phyloP scores from a whole-genome alignment of 2,329 filamentous ascomycete species.

The Phaeoacremonium minimum region DNA sequence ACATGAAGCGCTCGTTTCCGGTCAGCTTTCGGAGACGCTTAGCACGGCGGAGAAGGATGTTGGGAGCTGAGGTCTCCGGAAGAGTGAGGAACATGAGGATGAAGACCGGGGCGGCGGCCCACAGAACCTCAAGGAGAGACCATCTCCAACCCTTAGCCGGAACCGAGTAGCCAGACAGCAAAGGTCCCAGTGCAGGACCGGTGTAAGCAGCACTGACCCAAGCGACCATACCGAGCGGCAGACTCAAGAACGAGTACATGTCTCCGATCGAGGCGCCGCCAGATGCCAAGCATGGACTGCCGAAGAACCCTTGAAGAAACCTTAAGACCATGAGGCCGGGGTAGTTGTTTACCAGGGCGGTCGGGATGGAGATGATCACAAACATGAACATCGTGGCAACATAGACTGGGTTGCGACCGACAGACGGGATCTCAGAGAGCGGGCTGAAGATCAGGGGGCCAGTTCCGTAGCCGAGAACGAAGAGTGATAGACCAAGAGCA shows the following conservation, averaged over 20 bases:
- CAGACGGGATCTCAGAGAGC: slow-evolving; percentile 50
- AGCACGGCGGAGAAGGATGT: slow-evolving; percentile 58
- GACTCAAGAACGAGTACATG: slow-evolving; percentile 48
- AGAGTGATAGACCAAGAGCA: slow-evolving; percentile 50
- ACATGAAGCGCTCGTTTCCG: slow-evolving; percentile 50
- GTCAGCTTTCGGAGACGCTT: slow-evolving; percentile 57
- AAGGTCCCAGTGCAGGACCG: slow-evolving; percentile 51
- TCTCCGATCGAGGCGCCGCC: slow-evolving; percentile 48
- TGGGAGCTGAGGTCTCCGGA: slow-evolving; percentile 58
- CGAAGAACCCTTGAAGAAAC: slow-evolving; percentile 64
- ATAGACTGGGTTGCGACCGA: slow-evolving; percentile 65
- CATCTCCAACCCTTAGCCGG: slow-evolving; percentile 57
- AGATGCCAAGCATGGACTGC: slow-evolving; percentile 60
- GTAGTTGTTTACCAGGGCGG: slow-evolving; percentile 59
- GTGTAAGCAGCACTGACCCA: slow-evolving; percentile 50
- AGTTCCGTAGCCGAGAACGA: slow-evolving; percentile 39
- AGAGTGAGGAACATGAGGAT: slow-evolving; percentile 58
- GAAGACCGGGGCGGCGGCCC: slow-evolving; percentile 54
- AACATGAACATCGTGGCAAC: slow-evolving; percentile 65
- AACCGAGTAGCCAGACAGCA: slow-evolving; percentile 58
- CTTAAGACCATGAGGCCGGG: slow-evolving; percentile 59
- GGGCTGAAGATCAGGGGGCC: slow-evolving; percentile 53
- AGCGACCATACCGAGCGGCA: slow-evolving; percentile 54
- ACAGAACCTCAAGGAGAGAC: slow-evolving; percentile 61
- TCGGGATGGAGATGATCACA: slow-evolving; percentile 61